A percentile compares a stretch with the other conserved stretches of the same genome.
phyloP scores from a whole-genome alignment of 1,139 yeast genomes.

The Sugiyamaella xylanicola region DNA sequence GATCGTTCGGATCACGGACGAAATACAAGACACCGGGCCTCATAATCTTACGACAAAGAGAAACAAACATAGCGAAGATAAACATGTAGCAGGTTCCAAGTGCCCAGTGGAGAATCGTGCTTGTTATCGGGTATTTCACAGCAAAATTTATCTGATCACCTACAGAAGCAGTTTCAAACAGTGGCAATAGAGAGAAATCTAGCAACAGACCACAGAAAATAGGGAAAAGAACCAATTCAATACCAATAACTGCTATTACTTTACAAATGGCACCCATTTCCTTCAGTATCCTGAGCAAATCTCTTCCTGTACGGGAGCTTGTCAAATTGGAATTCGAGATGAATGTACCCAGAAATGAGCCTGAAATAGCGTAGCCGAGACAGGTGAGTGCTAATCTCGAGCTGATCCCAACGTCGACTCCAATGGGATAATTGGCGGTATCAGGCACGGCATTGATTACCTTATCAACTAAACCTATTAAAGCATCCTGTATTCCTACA shows the following conservation, averaged over 20 bases:
- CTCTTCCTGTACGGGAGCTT: slow-evolving; percentile 11
- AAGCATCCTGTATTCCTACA: neutral
- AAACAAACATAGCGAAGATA: slow-evolving; percentile 79
- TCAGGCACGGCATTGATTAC: neutral
- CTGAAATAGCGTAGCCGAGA: slow-evolving; percentile 5
- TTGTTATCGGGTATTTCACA: slow-evolving; percentile 33
- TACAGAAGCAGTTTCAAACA: slow-evolving; percentile 33
- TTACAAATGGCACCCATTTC: slow-evolving; percentile 62
- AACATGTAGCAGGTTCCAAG: slow-evolving; percentile 87
- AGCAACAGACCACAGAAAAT: slow-evolving; percentile 79
- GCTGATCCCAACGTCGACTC: slow-evolving; percentile 1
- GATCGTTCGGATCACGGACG: slow-evolving; percentile 93
- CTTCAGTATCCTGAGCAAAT: slow-evolving; percentile 20
- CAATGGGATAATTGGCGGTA: neutral
- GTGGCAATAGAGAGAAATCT: slow-evolving; percentile 58
- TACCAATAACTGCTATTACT: slow-evolving; percentile 70
- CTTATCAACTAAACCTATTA: neutral
- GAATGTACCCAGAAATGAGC: neutral
- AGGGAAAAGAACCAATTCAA: slow-evolving; percentile 85
- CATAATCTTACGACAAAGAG: slow-evolving; percentile 76
- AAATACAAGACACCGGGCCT: slow-evolving; percentile 90
- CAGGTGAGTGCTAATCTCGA: slow-evolving; percentile 1
- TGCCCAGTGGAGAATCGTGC: slow-evolving; percentile 58
- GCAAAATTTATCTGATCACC: slow-evolving; percentile 26
- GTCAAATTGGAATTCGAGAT: neutral